Percentiles rank a stretch among this genome's conserved stretches.
phyloP scores from a whole-genome alignment of 148 eudicot genomes.

The Persicaria tinctoria region DNA sequence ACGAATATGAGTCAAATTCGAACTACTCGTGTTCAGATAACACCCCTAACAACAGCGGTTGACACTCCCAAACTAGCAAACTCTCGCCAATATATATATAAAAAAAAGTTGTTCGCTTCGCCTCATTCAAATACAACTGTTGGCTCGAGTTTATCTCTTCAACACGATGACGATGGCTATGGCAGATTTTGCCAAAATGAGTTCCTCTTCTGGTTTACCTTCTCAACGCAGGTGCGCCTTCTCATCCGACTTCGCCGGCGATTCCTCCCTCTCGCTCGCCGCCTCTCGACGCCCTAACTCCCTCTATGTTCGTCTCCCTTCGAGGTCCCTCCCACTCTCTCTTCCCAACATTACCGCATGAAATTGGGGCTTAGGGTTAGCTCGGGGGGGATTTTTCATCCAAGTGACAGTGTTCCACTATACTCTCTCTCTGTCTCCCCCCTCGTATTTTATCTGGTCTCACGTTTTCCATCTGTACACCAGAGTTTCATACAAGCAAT shows the following conservation, averaged over 20 bases:
- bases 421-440: background rate
- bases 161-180: background rate
- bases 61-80: no score
- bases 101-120: no score
- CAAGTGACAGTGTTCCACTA: background rate
- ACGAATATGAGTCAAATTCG: no score
- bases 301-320: background rate
- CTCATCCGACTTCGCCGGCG: slow-evolving; percentile 1
- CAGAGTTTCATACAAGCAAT: background rate
- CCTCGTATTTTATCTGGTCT: background rate
- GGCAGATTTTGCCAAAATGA: background rate
- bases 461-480: background rate
- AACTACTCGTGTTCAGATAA: no score
- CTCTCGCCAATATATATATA: no score
- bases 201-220: background rate
- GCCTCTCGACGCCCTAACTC: background rate
- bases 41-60: no score
- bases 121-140: no score
- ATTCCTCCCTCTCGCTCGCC: background rate
- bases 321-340: background rate
- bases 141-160: no score
- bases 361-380: background rate
- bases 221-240: background rate
- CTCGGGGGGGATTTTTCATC: background rate
- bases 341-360: background rate